These are phyloP conservation scores for Sedum album DNA, from an alignment of 164 flowering plant species.

Conservation along the genomic window DNA sequence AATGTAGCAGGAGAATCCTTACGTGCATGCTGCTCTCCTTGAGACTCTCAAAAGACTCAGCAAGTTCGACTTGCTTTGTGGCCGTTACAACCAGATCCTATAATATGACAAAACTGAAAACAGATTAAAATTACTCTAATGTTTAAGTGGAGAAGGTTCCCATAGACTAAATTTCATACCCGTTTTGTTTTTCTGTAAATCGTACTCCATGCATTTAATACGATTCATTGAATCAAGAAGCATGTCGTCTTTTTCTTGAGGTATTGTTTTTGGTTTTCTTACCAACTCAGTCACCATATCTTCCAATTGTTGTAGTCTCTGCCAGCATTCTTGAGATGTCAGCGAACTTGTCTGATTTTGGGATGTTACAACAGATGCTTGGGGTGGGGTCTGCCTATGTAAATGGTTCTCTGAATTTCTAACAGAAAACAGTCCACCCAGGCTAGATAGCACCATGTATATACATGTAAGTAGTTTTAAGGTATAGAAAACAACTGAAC, in stretches of 20 bases:
- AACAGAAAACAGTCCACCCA: constrained; percentile 27
- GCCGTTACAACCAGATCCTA: constrained; percentile 72
- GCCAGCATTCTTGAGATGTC: constrained; percentile 31
- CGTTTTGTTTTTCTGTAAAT: constrained; percentile 76
- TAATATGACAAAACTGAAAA: constrained; percentile 3
- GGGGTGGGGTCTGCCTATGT: constrained; percentile 13
- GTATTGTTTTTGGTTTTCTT: constrained; percentile 59
- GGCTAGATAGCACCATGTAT: constrained; percentile 25
- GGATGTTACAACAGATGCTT: constrained; percentile 18
- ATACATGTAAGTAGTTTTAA: constrained; percentile 37
- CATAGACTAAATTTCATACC: constrained; percentile 26
- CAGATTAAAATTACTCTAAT: neutral
- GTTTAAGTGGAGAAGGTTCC: neutral
- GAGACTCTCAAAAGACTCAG: constrained; percentile 58
- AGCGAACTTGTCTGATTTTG: constrained; percentile 15
- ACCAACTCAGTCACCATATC: constrained; percentile 44
- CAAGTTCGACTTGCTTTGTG: constrained; percentile 77
- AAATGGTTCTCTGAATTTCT: constrained; percentile 16
- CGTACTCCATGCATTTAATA: constrained; percentile 72
- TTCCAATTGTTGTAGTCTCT: constrained; percentile 70
- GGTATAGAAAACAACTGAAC: constrained; percentile 22
- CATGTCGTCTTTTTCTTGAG: constrained; percentile 75
- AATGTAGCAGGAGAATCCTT: constrained; percentile 18
- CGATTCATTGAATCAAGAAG: constrained; percentile 76
- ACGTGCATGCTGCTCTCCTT: constrained; percentile 39